Percentiles rank a stretch among this genome's conserved stretches.
Conservation (phyloP, 2,329 filamentous ascomycete genomes). For the Diaporthe capsici region DNA sequence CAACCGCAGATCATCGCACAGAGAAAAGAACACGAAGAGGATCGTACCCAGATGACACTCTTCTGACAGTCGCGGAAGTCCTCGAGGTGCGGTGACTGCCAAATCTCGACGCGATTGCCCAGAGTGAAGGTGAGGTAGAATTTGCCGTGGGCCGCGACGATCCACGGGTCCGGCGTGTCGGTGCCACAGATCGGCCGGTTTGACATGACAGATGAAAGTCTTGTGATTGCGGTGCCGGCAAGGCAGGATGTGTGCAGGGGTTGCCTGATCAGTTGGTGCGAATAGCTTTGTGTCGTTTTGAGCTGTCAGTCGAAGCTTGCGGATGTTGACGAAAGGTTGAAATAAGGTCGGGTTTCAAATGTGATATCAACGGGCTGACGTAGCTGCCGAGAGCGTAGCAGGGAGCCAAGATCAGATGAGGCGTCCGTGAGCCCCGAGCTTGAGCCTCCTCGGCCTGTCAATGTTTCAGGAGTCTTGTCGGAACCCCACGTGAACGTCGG, state of each 20-base stretch:
- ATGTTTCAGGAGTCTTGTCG: slow-evolving; percentile 9
- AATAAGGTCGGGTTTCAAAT: slow-evolving; percentile 15
- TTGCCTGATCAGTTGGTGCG: neutral
- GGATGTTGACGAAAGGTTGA: neutral
- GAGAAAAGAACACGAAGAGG: too few relatives aligned
- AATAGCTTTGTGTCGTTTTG: neutral
- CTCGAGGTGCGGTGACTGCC: slow-evolving; percentile 49
- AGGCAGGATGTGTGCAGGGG: neutral
- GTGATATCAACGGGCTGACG: neutral
- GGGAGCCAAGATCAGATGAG: slow-evolving; percentile 24
- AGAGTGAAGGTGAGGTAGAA: slow-evolving; percentile 49
- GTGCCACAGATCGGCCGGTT: slow-evolving; percentile 47
- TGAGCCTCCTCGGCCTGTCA: neutral
- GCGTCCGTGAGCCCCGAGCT: slow-evolving; percentile 17
- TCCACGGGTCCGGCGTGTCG: slow-evolving; percentile 52
- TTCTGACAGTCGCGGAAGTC: slow-evolving; percentile 48
- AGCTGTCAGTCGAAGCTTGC: neutral
- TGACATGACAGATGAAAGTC: slow-evolving; percentile 44
- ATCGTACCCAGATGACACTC: slow-evolving; percentile 32
- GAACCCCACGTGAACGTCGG: neutral
- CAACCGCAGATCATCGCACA: neutral
- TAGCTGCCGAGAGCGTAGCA: slow-evolving; percentile 3
- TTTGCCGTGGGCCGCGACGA: slow-evolving; percentile 45
- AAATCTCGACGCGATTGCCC: slow-evolving; percentile 54
- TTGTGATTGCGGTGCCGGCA: neutral